Percentiles rank a stretch among this genome's conserved stretches.
These are phyloP conservation scores for Ilyonectria destructans DNA, from an alignment of 2,329 filamentous ascomycete species.

Conservation along the genomic window DNA sequence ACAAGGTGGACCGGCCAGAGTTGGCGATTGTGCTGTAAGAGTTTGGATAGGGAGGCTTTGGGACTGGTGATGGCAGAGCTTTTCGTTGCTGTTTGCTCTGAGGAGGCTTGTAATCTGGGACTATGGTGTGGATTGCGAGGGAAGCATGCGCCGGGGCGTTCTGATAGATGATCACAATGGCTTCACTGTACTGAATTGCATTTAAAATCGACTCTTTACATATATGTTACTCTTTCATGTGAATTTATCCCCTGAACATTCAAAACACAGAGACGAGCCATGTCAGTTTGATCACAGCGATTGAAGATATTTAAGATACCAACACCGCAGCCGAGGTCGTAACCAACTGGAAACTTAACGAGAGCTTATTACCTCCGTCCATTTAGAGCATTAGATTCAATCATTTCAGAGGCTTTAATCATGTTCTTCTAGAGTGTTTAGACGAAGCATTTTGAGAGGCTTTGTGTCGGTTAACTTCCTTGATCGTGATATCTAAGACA, in stretches of 20 bases:
- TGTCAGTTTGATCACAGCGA: no score
- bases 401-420: no score
- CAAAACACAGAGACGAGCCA: not conserved
- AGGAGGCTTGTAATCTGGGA: slow-evolving; percentile 47
- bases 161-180: slow-evolving; percentile 49
- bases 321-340: no score
- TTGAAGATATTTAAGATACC: not conserved
- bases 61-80: slow-evolving; percentile 3
- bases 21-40: slow-evolving; percentile 85
- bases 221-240: not conserved
- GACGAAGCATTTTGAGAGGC: no score
- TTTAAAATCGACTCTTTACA: slow-evolving; percentile 5
- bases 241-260: not conserved
- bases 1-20: slow-evolving; percentile 84
- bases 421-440: no score
- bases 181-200: slow-evolving; percentile 36
- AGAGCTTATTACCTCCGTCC: no score
- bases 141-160: slow-evolving; percentile 50
- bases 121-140: slow-evolving; percentile 43
- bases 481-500: no score
- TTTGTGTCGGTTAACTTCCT: no score
- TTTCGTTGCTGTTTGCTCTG: slow-evolving; percentile 30
- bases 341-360: no score
- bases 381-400: no score
- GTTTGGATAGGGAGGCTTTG: slow-evolving; percentile 32